Evolutionary conservation across 495 filamentous ascomycete genomes (phyloP).

Genomic region (Penicillium silybi): DNA sequence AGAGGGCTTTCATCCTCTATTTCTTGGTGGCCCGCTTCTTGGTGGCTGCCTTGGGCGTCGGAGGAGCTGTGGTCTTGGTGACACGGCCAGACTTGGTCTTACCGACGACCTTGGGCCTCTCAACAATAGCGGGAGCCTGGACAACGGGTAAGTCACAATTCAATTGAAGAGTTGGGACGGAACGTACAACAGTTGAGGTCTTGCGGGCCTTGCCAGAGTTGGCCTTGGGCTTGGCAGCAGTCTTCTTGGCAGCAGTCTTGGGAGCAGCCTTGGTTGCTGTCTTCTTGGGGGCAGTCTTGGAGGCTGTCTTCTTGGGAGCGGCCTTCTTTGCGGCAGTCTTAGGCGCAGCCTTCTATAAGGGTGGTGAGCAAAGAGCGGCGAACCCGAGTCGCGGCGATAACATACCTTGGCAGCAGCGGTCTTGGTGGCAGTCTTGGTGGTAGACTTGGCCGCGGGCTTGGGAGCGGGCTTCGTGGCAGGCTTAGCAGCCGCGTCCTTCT

Average conservation of each 20-base stretch:
- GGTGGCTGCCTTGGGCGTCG: conserved; percentile 50
- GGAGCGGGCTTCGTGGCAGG: conserved; percentile 35
- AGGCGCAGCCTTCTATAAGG: conserved; percentile 23
- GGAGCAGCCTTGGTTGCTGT: conserved; percentile 21
- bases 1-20: conserved; percentile 19
- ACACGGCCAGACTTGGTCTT: conserved; percentile 93
- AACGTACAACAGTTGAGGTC: conserved; percentile 42
- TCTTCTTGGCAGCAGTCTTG: conserved; percentile 40
- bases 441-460: conserved; percentile 7
- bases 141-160: background rate
- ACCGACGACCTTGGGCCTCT: conserved; percentile 67
- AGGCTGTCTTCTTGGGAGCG: conserved; percentile 32
- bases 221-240: conserved; percentile 39
- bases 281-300: conserved; percentile 39
- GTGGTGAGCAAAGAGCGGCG: background rate
- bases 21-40: conserved; percentile 63
- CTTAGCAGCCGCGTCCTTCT: conserved; percentile 63
- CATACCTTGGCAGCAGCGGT: conserved; percentile 1
- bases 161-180: background rate
- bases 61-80: conserved; percentile 60
- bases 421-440: conserved; percentile 7
- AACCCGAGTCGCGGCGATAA: background rate
- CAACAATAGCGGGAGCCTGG: conserved; percentile 63
- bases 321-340: conserved; percentile 47
- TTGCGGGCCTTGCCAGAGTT: conserved; percentile 56